Conservation (phyloP, 495 filamentous ascomycete species). For the Xylaria venustula region DNA sequence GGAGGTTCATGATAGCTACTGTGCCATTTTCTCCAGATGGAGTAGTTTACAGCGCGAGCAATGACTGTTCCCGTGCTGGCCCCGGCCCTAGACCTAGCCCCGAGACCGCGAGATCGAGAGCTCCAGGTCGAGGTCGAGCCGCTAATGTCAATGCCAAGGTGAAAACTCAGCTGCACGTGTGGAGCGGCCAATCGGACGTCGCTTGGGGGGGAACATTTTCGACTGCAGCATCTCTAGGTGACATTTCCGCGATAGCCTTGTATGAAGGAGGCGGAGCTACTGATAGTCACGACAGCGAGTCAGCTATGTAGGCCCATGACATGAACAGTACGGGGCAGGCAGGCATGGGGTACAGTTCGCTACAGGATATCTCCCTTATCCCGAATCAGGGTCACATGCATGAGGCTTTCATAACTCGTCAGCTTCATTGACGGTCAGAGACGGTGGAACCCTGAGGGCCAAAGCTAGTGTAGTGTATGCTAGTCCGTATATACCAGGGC, state of each 20-base stretch:
- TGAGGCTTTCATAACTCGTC: not conserved
- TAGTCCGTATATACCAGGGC: too few species aligned
- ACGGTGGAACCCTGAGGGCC: not conserved
- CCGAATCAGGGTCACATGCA: constrained; percentile 7
- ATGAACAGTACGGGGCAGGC: too few species aligned
- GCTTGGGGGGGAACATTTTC: constrained; percentile 8
- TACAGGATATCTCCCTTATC: not conserved
- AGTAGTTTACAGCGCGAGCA: not conserved
- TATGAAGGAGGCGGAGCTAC: constrained; percentile 13
- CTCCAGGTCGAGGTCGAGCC: constrained; percentile 20
- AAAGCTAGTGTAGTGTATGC: too few species aligned
- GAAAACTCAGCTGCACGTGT: constrained; percentile 22
- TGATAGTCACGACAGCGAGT: constrained; percentile 23
- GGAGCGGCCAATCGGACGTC: constrained; percentile 27
- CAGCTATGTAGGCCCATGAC: too few species aligned
- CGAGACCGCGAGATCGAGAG: constrained; percentile 27
- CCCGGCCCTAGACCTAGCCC: constrained; percentile 19
- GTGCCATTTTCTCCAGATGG: not conserved
- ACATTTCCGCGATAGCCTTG: constrained; percentile 7
- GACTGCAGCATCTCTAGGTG: constrained; percentile 16
- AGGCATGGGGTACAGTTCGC: constrained; percentile 1
- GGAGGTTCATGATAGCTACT: not conserved
- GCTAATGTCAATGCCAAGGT: constrained; percentile 11
- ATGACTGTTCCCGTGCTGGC: constrained; percentile 8
- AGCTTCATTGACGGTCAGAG: not conserved